These are phyloP conservation scores for Bathelium albidoporum DNA, from an alignment of 495 filamentous ascomycete genomes.

Conservation along the genomic window DNA sequence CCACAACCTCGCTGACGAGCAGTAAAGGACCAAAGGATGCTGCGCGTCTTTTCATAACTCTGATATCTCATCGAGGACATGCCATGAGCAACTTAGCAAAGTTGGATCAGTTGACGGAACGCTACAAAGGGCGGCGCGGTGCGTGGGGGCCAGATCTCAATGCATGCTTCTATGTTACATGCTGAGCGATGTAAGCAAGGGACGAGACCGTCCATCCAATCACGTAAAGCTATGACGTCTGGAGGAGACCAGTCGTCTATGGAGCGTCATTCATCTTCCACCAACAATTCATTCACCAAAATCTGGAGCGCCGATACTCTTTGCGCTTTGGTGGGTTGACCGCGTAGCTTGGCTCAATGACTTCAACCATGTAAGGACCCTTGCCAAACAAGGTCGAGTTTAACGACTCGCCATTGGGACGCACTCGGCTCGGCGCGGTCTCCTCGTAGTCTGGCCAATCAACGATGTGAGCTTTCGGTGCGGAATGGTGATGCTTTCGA, in stretches of 20 bases:
- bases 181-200: background rate
- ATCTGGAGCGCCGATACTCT: slow-evolving; percentile 2
- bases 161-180: background rate
- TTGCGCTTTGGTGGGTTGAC: background rate
- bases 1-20: background rate
- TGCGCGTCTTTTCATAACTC: no score
- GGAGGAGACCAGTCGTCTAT: background rate
- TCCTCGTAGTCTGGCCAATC: background rate
- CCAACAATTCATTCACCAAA: background rate
- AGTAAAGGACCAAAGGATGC: no score
- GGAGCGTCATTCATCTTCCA: background rate
- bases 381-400: background rate
- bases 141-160: background rate
- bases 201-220: background rate
- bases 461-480: background rate
- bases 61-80: no score
- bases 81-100: background rate
- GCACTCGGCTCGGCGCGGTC: background rate
- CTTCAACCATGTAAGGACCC: background rate
- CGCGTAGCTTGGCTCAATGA: background rate
- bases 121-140: background rate
- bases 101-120: background rate
- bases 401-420: background rate
- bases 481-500: background rate
- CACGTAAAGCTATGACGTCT: background rate